Evolutionary conservation across 768 basidiomycete genomes (phyloP).

Genomic region (Pulveroboletus ravenelii): DNA sequence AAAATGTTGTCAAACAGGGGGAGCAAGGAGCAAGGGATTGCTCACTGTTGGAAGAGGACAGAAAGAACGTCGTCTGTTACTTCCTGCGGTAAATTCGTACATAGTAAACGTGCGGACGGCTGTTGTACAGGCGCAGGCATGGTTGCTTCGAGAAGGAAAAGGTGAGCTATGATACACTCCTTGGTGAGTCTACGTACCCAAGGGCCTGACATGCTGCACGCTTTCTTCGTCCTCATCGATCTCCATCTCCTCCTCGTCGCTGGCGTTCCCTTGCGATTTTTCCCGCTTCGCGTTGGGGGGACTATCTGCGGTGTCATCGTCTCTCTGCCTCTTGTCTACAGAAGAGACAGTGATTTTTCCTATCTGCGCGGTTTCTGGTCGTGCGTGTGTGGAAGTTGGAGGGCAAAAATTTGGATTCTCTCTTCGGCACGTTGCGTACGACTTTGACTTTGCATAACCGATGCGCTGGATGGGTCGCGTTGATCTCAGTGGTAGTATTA

Average conservation of each 20-base stretch:
- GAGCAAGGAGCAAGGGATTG: slow-evolving; percentile 16
- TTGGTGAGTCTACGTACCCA: slow-evolving; percentile 42
- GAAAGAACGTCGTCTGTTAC: slow-evolving; percentile 83
- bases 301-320: slow-evolving; percentile 51
- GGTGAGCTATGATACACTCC: slow-evolving; percentile 8
- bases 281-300: slow-evolving; percentile 63
- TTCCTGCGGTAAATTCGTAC: slow-evolving; percentile 87
- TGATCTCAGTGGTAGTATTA: slow-evolving; percentile 5
- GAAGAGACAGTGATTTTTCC: slow-evolving; percentile 31
- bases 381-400: slow-evolving; percentile 61
- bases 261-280: slow-evolving; percentile 56
- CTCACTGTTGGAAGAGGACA: slow-evolving; percentile 89
- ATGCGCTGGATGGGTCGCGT: slow-evolving; percentile 58
- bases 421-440: slow-evolving; percentile 72
- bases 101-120: slow-evolving; percentile 60
- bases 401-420: slow-evolving; percentile 82
- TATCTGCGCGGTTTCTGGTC: slow-evolving; percentile 40
- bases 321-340: slow-evolving; percentile 62
- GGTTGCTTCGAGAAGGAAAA: slow-evolving; percentile 23
- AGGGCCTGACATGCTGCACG: slow-evolving; percentile 35
- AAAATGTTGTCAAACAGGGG: neutral
- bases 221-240: slow-evolving; percentile 84
- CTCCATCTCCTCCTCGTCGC: slow-evolving; percentile 88
- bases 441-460: slow-evolving; percentile 85
- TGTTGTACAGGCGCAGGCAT: slow-evolving; percentile 49